Evolutionary conservation across 352 stramenopile species (phyloP).

Genomic region (Globisporangium camurandrum): DNA sequence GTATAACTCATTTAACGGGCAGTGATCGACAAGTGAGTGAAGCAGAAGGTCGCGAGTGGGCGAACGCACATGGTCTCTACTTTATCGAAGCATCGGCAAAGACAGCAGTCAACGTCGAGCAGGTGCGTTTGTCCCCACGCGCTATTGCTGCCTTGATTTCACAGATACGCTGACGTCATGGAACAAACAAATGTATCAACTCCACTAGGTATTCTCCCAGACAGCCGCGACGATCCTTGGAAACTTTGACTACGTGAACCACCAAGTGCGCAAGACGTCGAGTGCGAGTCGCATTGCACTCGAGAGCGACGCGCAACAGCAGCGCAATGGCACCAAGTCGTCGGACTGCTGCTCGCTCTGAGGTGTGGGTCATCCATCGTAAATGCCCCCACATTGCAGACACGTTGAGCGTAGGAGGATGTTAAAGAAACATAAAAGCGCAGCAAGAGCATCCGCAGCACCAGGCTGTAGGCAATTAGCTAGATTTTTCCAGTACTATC

Average conservation of each 20-base stretch:
- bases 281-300: conserved; percentile 29
- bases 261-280: conserved; percentile 41
- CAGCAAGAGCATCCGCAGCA: too few species aligned
- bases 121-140: conserved; percentile 22
- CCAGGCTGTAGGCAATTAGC: too few species aligned
- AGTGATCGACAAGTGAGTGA: conserved; percentile 57
- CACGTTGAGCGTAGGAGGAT: too few species aligned
- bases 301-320: conserved; percentile 18
- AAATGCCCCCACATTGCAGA: too few species aligned
- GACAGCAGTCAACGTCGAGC: conserved; percentile 74
- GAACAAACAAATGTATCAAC: too few species aligned
- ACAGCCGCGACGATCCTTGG: conserved; percentile 66
- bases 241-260: conserved; percentile 68
- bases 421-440: too few species aligned
- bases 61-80: conserved; percentile 47
- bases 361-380: too few species aligned
- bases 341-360: conserved; percentile 31
- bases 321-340: conserved; percentile 8
- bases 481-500: too few species aligned
- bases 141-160: background rate
- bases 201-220: conserved; percentile 55
- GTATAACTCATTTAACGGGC: background rate
- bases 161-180: conserved; percentile 3
- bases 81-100: conserved; percentile 84
- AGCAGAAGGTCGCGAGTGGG: conserved; percentile 62